phyloP scores from a whole-genome alignment of 805 yeast species.

The Yarrowia osloensis region DNA sequence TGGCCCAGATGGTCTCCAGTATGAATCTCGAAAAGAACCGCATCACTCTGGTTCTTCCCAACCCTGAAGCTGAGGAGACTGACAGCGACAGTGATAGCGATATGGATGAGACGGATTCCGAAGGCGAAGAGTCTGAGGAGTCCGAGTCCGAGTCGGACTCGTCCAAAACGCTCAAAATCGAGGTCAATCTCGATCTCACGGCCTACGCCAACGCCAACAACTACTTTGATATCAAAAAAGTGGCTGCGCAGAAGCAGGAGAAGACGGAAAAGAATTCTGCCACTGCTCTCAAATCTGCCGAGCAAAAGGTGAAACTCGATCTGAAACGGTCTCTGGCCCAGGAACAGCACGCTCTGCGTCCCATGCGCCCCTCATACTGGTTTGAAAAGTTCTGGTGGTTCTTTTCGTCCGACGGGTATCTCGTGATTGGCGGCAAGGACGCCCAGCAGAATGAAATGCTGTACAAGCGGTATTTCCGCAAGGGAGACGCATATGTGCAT shows the following conservation, averaged over 20 bases:
- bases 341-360: constrained; percentile 47
- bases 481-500: constrained; percentile 69
- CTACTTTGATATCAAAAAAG: constrained; percentile 75
- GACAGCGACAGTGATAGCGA: constrained; percentile 34
- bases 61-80: constrained; percentile 45
- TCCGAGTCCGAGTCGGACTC: constrained; percentile 40
- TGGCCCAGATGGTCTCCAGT: constrained; percentile 62
- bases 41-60: constrained; percentile 58
- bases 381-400: constrained; percentile 97
- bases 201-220: constrained; percentile 87
- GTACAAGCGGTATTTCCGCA: constrained; percentile 72
- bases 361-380: constrained; percentile 73
- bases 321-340: constrained; percentile 60
- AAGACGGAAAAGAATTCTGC: constrained; percentile 78
- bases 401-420: constrained; percentile 82
- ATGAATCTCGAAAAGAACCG: constrained; percentile 69
- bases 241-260: constrained; percentile 73
- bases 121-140: constrained; percentile 45
- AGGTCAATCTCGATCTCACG: constrained; percentile 67
- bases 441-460: constrained; percentile 75
- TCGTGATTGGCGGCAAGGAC: constrained; percentile 87
- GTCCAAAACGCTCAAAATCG: constrained; percentile 48
- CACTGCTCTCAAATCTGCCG: constrained; percentile 80
- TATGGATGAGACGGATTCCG: constrained; percentile 40
- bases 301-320: constrained; percentile 71